Evolutionary conservation across 139 green algal species (phyloP).

Genomic region (Limnomonas spitsbergensis): DNA sequence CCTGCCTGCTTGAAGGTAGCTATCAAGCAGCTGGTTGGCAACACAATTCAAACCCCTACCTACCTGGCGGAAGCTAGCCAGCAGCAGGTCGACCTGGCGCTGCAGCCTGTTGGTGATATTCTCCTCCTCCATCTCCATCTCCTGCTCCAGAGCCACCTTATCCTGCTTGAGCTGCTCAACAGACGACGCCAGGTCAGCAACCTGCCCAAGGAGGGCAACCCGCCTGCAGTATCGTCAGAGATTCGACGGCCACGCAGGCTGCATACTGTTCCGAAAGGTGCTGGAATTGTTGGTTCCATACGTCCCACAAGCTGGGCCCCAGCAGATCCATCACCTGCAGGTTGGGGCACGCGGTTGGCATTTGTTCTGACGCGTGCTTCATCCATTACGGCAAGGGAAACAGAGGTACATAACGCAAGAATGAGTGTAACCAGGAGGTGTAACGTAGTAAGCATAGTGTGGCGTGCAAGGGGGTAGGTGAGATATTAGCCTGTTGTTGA

Average conservation of each 20-base stretch:
- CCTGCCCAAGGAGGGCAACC: too few relatives aligned
- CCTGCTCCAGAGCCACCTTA: conserved; percentile 58
- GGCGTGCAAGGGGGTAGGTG: too few relatives aligned
- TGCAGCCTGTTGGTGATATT: conserved; percentile 44
- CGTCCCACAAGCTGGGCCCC: conserved; percentile 96
- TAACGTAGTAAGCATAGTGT: too few relatives aligned
- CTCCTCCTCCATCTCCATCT: conserved; percentile 65
- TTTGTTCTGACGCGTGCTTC: too few relatives aligned
- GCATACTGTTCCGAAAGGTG: conserved; percentile 94
- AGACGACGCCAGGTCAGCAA: conserved; percentile 41
- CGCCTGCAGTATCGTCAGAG: conserved; percentile 94
- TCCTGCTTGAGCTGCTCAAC: conserved; percentile 57
- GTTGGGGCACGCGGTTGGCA: neutral
- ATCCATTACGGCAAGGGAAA: too few relatives aligned
- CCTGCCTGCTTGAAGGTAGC: too few relatives aligned
- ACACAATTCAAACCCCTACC: too few relatives aligned
- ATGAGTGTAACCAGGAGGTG: too few relatives aligned
- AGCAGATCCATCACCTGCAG: conserved; percentile 97
- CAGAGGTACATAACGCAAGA: too few relatives aligned
- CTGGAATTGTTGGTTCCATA: conserved; percentile 88
- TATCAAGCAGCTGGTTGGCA: too few relatives aligned
- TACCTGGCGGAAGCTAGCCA: conserved; percentile 51
- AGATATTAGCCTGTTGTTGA: too few relatives aligned
- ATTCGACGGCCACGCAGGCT: conserved; percentile 98
- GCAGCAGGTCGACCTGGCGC: conserved; percentile 60